Conservation (phyloP, 2,329 filamentous ascomycete genomes). For the Chalara sp. region DNA sequence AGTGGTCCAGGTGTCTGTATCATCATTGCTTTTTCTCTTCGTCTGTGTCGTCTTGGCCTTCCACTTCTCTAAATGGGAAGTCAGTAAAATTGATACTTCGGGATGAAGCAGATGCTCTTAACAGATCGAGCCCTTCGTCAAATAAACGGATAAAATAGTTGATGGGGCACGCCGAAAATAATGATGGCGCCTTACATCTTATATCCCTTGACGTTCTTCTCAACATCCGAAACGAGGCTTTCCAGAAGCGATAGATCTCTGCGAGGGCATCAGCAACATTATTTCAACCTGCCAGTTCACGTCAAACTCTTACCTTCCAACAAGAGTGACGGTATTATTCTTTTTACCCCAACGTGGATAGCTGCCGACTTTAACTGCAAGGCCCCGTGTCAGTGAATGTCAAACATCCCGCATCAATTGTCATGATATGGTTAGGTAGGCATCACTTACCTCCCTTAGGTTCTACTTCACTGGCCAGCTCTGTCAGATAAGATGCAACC, state of each 20-base stretch:
- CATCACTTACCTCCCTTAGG: constrained; percentile 45
- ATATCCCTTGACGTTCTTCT: constrained; percentile 66
- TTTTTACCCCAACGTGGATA: constrained; percentile 90
- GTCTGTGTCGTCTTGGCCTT: too few relatives aligned
- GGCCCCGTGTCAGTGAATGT: too few relatives aligned
- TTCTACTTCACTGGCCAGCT: constrained; percentile 67
- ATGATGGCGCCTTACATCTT: constrained; percentile 42
- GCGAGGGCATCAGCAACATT: constrained; percentile 3
- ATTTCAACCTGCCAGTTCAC: constrained; percentile 3
- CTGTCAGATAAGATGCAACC: constrained; percentile 75
- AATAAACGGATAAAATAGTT: too few relatives aligned
- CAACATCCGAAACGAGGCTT: constrained; percentile 69
- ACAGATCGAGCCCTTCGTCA: too few relatives aligned
- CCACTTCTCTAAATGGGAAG: too few relatives aligned
- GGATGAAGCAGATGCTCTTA: too few relatives aligned
- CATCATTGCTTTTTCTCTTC: too few relatives aligned
- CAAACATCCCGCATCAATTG: too few relatives aligned
- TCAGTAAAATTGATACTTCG: too few relatives aligned
- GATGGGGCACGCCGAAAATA: neutral
- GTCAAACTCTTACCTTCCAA: constrained; percentile 44
- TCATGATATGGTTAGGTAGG: too few relatives aligned
- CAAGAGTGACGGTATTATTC: constrained; percentile 83
- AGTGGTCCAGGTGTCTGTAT: too few relatives aligned
- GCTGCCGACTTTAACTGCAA: constrained; percentile 79
- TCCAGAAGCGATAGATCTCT: constrained; percentile 73